Conservation (phyloP, 2,329 filamentous ascomycete species). For the Drechslerella stenobrocha region DNA sequence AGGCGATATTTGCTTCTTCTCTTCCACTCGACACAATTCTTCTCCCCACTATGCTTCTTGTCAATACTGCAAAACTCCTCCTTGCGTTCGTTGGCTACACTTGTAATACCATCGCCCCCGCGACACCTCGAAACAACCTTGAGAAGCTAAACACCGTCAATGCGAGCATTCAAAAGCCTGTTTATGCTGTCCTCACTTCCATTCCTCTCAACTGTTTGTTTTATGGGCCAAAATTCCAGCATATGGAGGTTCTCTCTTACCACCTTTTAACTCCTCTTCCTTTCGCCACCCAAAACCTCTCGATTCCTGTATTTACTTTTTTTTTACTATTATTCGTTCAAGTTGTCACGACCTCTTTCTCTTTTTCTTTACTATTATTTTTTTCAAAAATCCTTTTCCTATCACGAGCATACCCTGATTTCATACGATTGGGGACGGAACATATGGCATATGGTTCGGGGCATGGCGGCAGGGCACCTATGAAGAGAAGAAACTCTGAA, state of each 20-base stretch:
- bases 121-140: constrained; percentile 8
- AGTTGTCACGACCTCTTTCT: constrained; percentile 15
- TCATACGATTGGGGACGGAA: constrained; percentile 26
- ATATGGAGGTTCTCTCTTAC: constrained; percentile 2
- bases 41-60: no score
- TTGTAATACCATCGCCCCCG: constrained; percentile 26
- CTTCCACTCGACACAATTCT: not conserved
- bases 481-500: constrained; percentile 24
- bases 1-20: constrained; percentile 5
- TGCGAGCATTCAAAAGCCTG: constrained; percentile 22
- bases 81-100: constrained; percentile 1
- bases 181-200: constrained; percentile 12
- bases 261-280: constrained; percentile 16
- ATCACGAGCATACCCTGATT: constrained; percentile 6
- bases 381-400: constrained; percentile 4
- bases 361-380: constrained; percentile 28
- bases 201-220: not conserved
- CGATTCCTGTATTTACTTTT: constrained; percentile 47
- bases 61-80: constrained; percentile 26
- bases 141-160: constrained; percentile 5
- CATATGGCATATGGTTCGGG: constrained; percentile 27
- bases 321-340: constrained; percentile 15
- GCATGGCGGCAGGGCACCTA: constrained; percentile 9
- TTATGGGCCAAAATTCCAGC: not conserved
- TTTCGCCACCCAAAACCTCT: constrained; percentile 1